Percentiles rank a stretch among this genome's conserved stretches.
phyloP scores from a whole-genome alignment of 2,329 filamentous ascomycete genomes.

The Fusarium continuum region DNA sequence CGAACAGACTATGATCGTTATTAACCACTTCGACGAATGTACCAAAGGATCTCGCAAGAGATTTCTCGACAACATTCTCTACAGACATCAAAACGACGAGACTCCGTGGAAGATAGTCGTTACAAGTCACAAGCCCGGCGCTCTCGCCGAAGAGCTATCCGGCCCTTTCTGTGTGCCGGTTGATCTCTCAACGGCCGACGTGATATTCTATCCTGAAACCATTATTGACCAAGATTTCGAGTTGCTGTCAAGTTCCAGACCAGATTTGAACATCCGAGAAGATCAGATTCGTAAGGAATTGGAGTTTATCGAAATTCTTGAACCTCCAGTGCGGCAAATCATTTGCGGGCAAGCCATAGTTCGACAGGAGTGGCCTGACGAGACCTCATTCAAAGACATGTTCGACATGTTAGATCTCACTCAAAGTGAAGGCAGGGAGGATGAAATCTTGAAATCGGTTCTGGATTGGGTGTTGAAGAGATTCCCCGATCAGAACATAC shows the following conservation, averaged over 20 bases:
- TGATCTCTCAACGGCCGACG: background rate
- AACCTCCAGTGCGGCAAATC: background rate
- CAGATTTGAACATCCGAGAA: background rate
- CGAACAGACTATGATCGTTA: background rate
- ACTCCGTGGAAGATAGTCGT: background rate
- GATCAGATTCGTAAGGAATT: background rate
- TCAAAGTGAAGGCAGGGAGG: background rate
- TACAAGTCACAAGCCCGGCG: background rate
- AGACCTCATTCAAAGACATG: background rate
- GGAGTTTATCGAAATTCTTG: rapidly evolving
- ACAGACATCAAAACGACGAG: background rate
- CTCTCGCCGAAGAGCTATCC: background rate
- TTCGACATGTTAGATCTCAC: background rate
- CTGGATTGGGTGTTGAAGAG: background rate
- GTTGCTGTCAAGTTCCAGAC: background rate
- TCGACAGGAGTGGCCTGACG: background rate
- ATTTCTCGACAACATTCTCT: background rate
- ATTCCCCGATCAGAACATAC: background rate
- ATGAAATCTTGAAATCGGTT: background rate
- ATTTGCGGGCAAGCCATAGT: background rate
- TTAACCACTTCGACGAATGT: background rate
- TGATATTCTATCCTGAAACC: background rate
- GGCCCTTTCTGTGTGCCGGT: background rate
- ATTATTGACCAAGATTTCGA: background rate
- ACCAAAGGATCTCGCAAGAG: background rate